These are phyloP conservation scores for Volvox reticuliferus DNA, from an alignment of 139 green algal genomes.

Conservation along the genomic window DNA sequence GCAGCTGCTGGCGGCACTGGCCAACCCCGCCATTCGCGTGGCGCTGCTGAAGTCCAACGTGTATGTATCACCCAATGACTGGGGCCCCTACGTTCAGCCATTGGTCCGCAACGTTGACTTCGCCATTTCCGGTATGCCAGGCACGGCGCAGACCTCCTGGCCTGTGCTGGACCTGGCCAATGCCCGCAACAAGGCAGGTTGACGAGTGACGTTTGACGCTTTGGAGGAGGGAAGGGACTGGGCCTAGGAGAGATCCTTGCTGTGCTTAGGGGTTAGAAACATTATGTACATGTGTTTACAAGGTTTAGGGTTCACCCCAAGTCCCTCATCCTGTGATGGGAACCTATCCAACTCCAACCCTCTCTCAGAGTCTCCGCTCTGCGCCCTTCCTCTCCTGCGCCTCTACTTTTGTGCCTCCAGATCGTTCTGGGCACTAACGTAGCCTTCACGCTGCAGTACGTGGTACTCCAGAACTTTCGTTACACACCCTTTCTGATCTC, in stretches of 20 bases:
- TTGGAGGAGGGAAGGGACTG: too few relatives aligned
- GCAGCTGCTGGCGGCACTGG: neutral
- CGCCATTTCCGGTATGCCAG: neutral
- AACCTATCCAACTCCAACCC: too few relatives aligned
- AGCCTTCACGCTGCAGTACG: neutral
- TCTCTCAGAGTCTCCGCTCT: too few relatives aligned
- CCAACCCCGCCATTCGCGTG: neutral
- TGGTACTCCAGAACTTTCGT: conserved; percentile 13
- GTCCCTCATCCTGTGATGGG: too few relatives aligned
- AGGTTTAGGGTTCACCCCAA: too few relatives aligned
- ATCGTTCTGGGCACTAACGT: neutral
- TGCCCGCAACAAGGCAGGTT: neutral
- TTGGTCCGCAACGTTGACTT: neutral
- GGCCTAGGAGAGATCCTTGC: too few relatives aligned
- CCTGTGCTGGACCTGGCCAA: neutral
- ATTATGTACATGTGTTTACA: too few relatives aligned
- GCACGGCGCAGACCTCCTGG: neutral
- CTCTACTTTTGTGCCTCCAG: too few relatives aligned
- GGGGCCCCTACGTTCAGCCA: neutral
- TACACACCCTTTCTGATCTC: neutral
- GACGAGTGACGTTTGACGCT: too few relatives aligned
- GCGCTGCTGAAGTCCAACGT: neutral
- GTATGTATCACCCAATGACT: neutral
- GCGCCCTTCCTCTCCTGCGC: too few relatives aligned
- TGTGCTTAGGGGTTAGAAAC: too few relatives aligned